Conservation (phyloP, 164 flowering plant species). For the Macadamia integrifolia region DNA sequence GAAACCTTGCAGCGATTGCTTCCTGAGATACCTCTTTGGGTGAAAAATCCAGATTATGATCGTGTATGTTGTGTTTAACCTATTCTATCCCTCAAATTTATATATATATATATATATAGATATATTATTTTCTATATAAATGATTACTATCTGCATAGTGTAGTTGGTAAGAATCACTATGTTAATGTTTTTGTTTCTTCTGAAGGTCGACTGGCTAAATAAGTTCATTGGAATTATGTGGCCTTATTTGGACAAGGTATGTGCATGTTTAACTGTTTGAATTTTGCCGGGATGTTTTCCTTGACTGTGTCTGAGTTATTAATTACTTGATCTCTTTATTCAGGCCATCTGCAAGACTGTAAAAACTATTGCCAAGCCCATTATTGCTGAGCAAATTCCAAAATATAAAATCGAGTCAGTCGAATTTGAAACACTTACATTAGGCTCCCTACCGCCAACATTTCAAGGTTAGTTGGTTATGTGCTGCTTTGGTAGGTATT, state of each 20-base stretch:
- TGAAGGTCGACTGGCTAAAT: constrained; percentile 96
- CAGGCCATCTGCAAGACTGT: constrained; percentile 94
- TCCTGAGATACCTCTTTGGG: constrained; percentile 94
- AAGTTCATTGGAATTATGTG: constrained; percentile 72
- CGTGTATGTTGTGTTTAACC: constrained; percentile 49
- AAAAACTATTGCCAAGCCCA: constrained; percentile 74
- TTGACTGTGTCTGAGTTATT: not conserved
- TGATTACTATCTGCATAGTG: not conserved
- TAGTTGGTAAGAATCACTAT: constrained; percentile 5
- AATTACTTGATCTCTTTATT: constrained; percentile 2
- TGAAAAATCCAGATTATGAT: constrained; percentile 92
- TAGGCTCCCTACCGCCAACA: constrained; percentile 89
- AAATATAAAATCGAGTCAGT: constrained; percentile 90
- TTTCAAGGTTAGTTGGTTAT: constrained; percentile 66
- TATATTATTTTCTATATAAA: not conserved
- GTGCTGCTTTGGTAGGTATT: not conserved
- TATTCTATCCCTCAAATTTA: not conserved
- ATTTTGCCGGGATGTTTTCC: not conserved
- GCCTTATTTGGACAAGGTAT: constrained; percentile 96
- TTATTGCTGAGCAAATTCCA: constrained; percentile 91
- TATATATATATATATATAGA: too few relatives aligned
- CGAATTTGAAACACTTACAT: constrained; percentile 75
- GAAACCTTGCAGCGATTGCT: constrained; percentile 52
- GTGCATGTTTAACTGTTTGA: constrained; percentile 1
- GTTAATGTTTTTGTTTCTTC: not conserved